Base-by-base conservation (phyloP, 768 basidiomycete species). In the Podaxis mareebaensis region DNA sequence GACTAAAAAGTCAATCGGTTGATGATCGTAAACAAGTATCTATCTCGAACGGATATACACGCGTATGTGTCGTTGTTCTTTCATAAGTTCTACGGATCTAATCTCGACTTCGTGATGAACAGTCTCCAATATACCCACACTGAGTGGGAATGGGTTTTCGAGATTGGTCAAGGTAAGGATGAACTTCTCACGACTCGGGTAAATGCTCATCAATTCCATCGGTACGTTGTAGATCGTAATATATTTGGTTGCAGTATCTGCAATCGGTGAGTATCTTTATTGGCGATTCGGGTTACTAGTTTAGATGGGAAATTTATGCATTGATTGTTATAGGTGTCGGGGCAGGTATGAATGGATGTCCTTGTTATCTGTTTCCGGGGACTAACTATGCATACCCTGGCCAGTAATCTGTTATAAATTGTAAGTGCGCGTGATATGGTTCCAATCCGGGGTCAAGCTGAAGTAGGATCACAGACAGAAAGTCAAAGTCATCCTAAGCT, bases 31-130 rank as follows among this genome's bases (percentile, higher is more conserved):
- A 24, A 36, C 55, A 49, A 61, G 60, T 10, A 28, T 53, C 12
- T 61, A 61, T 17, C 60, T 61, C 26, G 15, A n/a, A 54, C 36
- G 53, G 17, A 61, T 61, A 30, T 15, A 54, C 15, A 53, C 28
- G 2, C 28, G 61, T 54, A 55, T 12, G 53, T 42, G 33, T 53
- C 51, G 15, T 33, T 6, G 22, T 10, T 26, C 20, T 40, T 12
- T 4, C 22, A 15, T 7, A 13, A 4, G 13, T 26, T n/a, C 30
- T 30, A 48, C 30, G 7, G 49, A 60, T 4, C 51, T 22, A 3
- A 26, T 4, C 20, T 13, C 20, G 12, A 53, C 22, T 11, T 51
- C 58, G 12, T 33, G 42, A 42, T 53, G 20, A 20, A 24, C 33
- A 62, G 61, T 62, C 13, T 55, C 61, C 30, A 44, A 12, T 3